Percentiles rank a stretch among this genome's conserved stretches.
Evolutionary conservation across 2,329 filamentous ascomycete species (phyloP).

Genomic region (Alternaria burnsii): DNA sequence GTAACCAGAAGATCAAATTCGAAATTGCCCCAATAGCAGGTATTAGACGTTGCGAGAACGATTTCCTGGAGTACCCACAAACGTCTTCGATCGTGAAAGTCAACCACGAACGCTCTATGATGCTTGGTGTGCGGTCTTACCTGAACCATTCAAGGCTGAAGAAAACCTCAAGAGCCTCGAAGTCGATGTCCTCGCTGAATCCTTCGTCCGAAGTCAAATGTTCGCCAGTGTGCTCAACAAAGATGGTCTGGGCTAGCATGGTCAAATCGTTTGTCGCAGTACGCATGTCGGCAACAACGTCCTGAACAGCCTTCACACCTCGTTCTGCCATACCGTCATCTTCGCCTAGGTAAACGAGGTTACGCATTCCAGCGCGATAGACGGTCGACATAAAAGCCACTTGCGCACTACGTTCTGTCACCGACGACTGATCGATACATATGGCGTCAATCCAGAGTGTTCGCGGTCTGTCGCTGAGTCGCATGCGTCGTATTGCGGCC

Average conservation of each 20-base stretch:
- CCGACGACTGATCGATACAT: neutral
- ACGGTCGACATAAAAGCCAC: neutral
- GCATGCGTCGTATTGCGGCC: neutral
- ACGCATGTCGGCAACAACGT: neutral
- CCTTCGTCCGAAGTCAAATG: fast-evolving
- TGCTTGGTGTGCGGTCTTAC: neutral
- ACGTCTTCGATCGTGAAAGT: neutral
- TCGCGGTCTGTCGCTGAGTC: neutral
- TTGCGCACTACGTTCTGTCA: neutral
- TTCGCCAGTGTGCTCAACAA: fast-evolving
- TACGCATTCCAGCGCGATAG: fast-evolving
- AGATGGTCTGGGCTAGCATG: fast-evolving
- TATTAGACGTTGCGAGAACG: neutral
- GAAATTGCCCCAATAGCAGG: neutral
- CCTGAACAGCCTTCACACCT: neutral
- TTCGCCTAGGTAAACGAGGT: neutral
- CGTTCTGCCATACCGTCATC: neutral
- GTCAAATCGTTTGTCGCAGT: fast-evolving
- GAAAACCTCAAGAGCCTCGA: neutral
- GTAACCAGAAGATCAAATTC: neutral
- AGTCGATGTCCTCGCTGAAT: fast-evolving
- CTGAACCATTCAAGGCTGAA: neutral
- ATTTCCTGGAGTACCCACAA: neutral
- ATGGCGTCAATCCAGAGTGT: neutral
- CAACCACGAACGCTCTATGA: fast-evolving